Percentiles rank a stretch among this genome's conserved stretches.
Conservation (phyloP, 2,329 filamentous ascomycete species). For the Helotiales sp. region DNA sequence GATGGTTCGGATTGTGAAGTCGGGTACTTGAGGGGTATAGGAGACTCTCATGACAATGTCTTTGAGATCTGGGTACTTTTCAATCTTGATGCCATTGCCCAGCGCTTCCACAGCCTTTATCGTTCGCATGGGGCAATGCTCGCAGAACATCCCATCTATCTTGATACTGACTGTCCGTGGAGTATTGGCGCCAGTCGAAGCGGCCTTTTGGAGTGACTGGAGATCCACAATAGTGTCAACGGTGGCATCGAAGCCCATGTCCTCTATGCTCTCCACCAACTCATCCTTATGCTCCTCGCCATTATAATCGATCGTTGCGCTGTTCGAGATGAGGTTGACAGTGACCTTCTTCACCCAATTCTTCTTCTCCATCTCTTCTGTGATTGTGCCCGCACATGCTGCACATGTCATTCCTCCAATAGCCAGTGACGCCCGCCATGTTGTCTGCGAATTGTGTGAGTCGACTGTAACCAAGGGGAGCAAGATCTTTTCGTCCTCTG, state of each 20-base stretch:
- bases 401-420: constrained; percentile 60
- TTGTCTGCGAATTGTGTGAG: constrained; percentile 33
- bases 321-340: constrained; percentile 54
- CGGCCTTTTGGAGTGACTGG: constrained; percentile 26
- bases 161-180: constrained; percentile 60
- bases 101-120: constrained; percentile 54
- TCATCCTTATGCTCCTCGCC: constrained; percentile 45
- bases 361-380: constrained; percentile 46
- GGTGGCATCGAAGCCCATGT: constrained; percentile 65
- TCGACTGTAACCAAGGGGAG: constrained; percentile 38
- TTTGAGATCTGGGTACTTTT: constrained; percentile 55
- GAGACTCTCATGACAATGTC: constrained; percentile 68
- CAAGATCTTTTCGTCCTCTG: not conserved
- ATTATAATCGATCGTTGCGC: constrained; percentile 47
- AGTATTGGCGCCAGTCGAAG: constrained; percentile 5
- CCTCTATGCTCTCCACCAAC: constrained; percentile 52
- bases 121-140: constrained; percentile 65
- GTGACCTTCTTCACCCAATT: constrained; percentile 48
- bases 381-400: constrained; percentile 51
- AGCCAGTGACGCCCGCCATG: constrained; percentile 51
- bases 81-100: constrained; percentile 47
- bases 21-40: constrained; percentile 68
- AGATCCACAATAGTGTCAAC: constrained; percentile 48
- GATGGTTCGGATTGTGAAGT: constrained; percentile 75
- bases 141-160: constrained; percentile 74